Evolutionary conservation across 2,329 filamentous ascomycete genomes (phyloP).

Genomic region (Chrysoporthe cubensis): DNA sequence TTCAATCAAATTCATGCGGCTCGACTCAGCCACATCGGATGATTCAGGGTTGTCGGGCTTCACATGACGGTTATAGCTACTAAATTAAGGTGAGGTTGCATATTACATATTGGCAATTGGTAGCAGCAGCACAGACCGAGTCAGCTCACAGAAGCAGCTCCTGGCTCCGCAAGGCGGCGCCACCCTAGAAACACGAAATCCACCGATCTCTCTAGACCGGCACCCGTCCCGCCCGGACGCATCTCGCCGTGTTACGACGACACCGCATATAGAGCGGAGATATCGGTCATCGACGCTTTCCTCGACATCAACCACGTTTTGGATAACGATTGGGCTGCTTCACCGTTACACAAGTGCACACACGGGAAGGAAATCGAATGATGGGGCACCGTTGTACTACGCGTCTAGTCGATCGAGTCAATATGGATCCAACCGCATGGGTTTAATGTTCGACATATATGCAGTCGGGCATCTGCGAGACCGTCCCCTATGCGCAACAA

Average conservation of each 20-base stretch:
- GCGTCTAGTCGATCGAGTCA: conserved; percentile 12
- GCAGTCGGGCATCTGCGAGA: conserved; percentile 15
- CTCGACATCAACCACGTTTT: conserved; percentile 16
- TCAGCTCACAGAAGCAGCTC: conserved; percentile 21
- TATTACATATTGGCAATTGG: not conserved
- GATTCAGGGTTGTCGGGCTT: conserved; percentile 14
- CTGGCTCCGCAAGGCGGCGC: conserved; percentile 3
- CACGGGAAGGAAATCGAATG: conserved; percentile 25
- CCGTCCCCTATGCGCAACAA: not conserved
- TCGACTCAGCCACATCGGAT: conserved; percentile 26
- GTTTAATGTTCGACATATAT: conserved; percentile 17
- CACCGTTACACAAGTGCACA: conserved; percentile 19
- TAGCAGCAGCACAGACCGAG: conserved; percentile 1
- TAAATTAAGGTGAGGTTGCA: not conserved
- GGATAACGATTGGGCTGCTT: conserved; percentile 21
- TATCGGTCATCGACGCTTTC: conserved; percentile 8
- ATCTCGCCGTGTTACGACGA: conserved; percentile 9
- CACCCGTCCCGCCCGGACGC: not conserved
- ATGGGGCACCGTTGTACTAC: conserved; percentile 19
- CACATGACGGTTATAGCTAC: not conserved
- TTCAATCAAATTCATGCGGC: not conserved
- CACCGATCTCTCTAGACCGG: conserved; percentile 6
- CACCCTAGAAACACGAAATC: conserved; percentile 12
- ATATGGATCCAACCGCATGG: conserved; percentile 13
- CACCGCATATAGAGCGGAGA: conserved; percentile 8